Percentiles rank a stretch among this genome's conserved stretches.
Conservation (phyloP, 1,284 basidiomycete genomes). For the Apiotrichum akiyoshidainum region DNA sequence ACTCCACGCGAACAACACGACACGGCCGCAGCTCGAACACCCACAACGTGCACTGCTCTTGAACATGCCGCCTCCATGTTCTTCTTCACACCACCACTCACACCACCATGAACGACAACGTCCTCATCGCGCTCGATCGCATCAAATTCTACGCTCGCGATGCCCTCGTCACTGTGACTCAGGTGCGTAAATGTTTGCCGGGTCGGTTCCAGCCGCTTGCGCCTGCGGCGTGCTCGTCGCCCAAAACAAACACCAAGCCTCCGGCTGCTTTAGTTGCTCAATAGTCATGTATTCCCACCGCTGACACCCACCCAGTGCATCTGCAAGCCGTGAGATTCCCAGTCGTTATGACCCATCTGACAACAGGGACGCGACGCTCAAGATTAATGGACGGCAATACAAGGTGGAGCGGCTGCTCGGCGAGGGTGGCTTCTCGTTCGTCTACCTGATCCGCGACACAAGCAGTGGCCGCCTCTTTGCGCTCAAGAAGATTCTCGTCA, state of each 20-base stretch:
- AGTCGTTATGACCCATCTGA: constrained; percentile 8
- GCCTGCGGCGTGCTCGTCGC: not conserved
- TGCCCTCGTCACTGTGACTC: constrained; percentile 37
- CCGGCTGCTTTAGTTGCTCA: too few species aligned
- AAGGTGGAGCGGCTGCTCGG: constrained; percentile 85
- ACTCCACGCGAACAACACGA: too few species aligned
- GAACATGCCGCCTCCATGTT: not conserved
- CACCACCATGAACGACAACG: constrained; percentile 33
- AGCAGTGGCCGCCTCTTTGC: constrained; percentile 73
- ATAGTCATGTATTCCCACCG: constrained; percentile 5
- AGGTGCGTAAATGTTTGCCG: constrained; percentile 24
- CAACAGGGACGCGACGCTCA: constrained; percentile 60
- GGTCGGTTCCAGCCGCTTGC: not conserved
- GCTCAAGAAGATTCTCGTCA: constrained; percentile 89
- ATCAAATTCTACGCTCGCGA: constrained; percentile 41
- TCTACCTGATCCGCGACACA: constrained; percentile 79
- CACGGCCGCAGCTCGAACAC: too few species aligned
- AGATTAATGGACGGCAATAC: constrained; percentile 90
- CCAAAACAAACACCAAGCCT: not conserved
- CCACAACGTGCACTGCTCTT: too few species aligned
- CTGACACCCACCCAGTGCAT: constrained; percentile 39
- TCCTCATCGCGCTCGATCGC: constrained; percentile 41
- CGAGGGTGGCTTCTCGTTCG: constrained; percentile 93
- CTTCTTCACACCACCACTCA: not conserved
- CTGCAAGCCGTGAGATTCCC: constrained; percentile 47